Percentiles rank a stretch among this genome's conserved stretches.
phyloP scores from a whole-genome alignment of 2,329 filamentous ascomycete species.

The Niveomyces coronatus region DNA sequence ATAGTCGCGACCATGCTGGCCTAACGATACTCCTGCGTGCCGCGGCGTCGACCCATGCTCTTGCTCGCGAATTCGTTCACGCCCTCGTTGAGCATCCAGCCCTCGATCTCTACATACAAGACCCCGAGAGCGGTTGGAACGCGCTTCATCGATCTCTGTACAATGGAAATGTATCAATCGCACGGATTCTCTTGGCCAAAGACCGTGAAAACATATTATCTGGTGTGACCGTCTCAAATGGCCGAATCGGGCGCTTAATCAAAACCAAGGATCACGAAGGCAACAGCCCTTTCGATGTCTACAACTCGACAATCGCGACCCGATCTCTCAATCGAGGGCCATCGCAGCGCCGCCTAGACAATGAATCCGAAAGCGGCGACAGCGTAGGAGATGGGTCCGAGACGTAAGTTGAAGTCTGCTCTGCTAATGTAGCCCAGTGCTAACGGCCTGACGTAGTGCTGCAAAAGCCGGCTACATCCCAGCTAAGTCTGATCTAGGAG shows the following conservation, averaged over 20 bases:
- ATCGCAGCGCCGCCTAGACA: slow-evolving; percentile 23
- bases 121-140: slow-evolving; percentile 92
- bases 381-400: slow-evolving; percentile 22
- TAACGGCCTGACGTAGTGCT: neutral
- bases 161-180: slow-evolving; percentile 77
- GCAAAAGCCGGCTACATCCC: neutral
- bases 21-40: slow-evolving; percentile 78
- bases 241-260: slow-evolving; percentile 64
- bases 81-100: slow-evolving; percentile 73
- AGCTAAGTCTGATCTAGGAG: slow-evolving; percentile 37
- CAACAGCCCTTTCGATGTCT: slow-evolving; percentile 88
- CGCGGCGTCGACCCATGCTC: slow-evolving; percentile 61
- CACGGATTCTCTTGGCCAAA: slow-evolving; percentile 68
- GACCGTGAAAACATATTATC: slow-evolving; percentile 57
- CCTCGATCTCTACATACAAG: slow-evolving; percentile 77
- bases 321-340: slow-evolving; percentile 46
- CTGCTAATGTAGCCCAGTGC: neutral
- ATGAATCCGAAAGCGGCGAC: slow-evolving; percentile 46
- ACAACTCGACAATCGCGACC: slow-evolving; percentile 74
- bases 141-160: slow-evolving; percentile 86
- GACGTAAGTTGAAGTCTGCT: slow-evolving; percentile 18
- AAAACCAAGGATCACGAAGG: slow-evolving; percentile 95
- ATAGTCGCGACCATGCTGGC: slow-evolving; percentile 72
- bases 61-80: slow-evolving; percentile 63
- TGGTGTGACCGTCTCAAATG: slow-evolving; percentile 47